A percentile compares a stretch with the other conserved stretches of the same genome.
Evolutionary conservation across 495 filamentous ascomycete genomes (phyloP).

Genomic region (Filosporella fistucella): DNA sequence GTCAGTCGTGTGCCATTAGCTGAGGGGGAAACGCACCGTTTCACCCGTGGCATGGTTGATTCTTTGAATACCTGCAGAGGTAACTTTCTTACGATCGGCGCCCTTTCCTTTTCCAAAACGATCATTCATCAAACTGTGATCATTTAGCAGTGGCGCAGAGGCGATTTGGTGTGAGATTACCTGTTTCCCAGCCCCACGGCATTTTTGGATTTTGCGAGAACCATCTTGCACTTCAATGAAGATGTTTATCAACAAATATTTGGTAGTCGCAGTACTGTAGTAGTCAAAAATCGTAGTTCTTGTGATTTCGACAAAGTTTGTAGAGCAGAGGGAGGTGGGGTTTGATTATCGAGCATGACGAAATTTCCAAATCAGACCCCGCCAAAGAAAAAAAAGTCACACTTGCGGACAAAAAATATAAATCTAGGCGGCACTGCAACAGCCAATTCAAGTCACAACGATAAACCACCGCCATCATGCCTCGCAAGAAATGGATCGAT

Average conservation of each 20-base stretch:
- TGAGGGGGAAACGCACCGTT: conserved; percentile 25
- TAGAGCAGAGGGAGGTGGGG: neutral
- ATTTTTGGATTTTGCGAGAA: conserved; percentile 92
- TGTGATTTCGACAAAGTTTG: neutral
- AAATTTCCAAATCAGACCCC: conserved; percentile 18
- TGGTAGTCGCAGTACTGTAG: too few relatives aligned
- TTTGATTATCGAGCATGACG: conserved; percentile 8
- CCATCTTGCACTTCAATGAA: conserved; percentile 71
- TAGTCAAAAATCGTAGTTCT: neutral
- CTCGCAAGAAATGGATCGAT: conserved; percentile 84
- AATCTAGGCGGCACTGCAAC: neutral
- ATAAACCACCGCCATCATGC: conserved; percentile 56
- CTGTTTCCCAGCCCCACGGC: conserved; percentile 86
- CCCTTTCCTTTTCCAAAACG: conserved; percentile 73
- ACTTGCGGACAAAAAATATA: too few relatives aligned
- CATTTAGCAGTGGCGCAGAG: conserved; percentile 11
- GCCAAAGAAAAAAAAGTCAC: too few relatives aligned
- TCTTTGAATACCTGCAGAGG: conserved; percentile 46
- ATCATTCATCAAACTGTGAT: conserved; percentile 29
- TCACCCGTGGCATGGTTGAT: conserved; percentile 58
- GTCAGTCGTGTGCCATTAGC: conserved; percentile 5
- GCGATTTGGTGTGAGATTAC: neutral
- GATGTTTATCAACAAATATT: neutral
- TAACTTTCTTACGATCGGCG: conserved; percentile 59
- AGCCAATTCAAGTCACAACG: too few relatives aligned